A percentile compares a stretch with the other conserved stretches of the same genome.
phyloP scores from a whole-genome alignment of 148 eudicot species.

The Simmondsia chinensis region DNA sequence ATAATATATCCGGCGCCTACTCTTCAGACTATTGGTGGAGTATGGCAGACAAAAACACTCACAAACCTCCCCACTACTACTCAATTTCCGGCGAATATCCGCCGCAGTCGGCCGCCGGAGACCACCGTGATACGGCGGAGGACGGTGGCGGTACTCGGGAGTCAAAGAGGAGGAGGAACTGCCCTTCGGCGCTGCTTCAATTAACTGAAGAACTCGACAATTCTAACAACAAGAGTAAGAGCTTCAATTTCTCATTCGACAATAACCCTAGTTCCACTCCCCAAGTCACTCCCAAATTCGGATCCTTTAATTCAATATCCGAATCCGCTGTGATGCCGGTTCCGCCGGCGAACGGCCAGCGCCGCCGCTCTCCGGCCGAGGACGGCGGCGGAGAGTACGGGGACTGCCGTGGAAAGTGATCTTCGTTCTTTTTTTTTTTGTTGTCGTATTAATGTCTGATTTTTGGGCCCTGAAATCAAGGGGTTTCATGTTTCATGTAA shows the following conservation, averaged over 20 bases:
- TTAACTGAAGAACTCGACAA: conserved; percentile 1
- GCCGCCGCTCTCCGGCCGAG: no score
- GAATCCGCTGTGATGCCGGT: no score
- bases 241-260: conserved; percentile 17
- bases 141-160: background rate
- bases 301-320: conserved; percentile 19
- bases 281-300: conserved; percentile 21
- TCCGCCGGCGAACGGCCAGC: no score
- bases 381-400: no score
- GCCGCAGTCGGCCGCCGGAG: background rate
- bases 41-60: background rate
- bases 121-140: no score
- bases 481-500: no score
- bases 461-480: no score
- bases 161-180: conserved; percentile 18
- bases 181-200: conserved; percentile 14
- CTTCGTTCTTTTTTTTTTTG: no score
- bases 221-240: background rate
- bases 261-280: conserved; percentile 9
- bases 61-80: background rate
- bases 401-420: no score
- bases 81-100: background rate
- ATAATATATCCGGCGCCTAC: no score
- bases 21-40: no score
- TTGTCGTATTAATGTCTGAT: no score